Percentiles rank a stretch among this genome's conserved stretches.
phyloP scores from a whole-genome alignment of 495 filamentous ascomycete species.

The Penicillium cosmopolitanum region DNA sequence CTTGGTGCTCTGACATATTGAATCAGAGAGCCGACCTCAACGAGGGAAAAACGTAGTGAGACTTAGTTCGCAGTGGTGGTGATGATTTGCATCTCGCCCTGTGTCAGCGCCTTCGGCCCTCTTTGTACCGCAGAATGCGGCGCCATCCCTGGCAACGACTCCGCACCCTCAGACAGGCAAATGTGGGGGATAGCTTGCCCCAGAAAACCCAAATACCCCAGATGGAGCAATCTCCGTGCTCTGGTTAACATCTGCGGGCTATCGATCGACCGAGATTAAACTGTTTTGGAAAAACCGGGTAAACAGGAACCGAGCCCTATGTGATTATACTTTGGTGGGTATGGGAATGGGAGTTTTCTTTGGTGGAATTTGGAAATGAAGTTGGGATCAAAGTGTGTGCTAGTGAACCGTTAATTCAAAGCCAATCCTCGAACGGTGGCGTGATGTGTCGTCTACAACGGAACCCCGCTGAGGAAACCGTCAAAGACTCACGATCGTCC shows the following conservation, averaged over 20 bases:
- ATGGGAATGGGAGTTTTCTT: not conserved
- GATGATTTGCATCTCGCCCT: not conserved
- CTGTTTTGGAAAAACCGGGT: not conserved
- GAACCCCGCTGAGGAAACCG: not conserved
- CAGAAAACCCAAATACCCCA: constrained; percentile 2
- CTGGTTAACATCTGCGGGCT: not conserved
- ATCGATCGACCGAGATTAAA: constrained; percentile 7
- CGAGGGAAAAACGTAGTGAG: not conserved
- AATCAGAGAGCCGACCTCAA: not conserved
- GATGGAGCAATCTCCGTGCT: constrained; percentile 6
- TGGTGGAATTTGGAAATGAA: not conserved
- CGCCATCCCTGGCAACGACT: not conserved
- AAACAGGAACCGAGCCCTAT: not conserved
- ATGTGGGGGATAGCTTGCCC: not conserved
- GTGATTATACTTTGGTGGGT: not conserved
- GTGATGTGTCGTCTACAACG: constrained; percentile 12
- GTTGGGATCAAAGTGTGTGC: not conserved
- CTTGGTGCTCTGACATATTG: constrained; percentile 23
- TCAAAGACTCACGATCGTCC: not conserved
- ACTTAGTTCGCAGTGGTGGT: no score
- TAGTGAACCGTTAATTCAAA: not conserved
- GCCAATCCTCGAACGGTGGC: not conserved
- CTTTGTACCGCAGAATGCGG: not conserved
- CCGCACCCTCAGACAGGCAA: not conserved
- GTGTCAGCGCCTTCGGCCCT: not conserved